Base-by-base conservation (phyloP, 2,329 filamentous ascomycete species). In the Chaetomiaceae sp. region DNA sequence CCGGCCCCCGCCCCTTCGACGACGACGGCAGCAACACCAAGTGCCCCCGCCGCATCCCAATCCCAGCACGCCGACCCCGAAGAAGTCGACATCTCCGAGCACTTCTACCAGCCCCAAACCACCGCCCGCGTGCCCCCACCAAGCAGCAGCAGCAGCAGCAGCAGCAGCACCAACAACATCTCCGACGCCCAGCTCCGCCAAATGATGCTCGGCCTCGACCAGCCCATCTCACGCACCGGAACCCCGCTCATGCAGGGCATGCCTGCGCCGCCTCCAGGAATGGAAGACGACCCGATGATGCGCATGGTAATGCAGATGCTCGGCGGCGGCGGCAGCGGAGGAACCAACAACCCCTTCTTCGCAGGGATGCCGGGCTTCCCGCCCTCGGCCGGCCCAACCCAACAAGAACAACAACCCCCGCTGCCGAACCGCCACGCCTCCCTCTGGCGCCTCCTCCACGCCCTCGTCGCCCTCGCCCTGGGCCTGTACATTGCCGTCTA, bases 291-390 rank as follows among this genome's bases (percentile, higher is more conserved):
- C 63, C 83, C 83, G 11, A 85, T 87, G 79, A 77, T 87, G 76
- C 79, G 82, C 68, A 85, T 91, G 80, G 77, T 92, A 69, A 81
- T 86, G 64, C 85, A 90, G 69, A 82, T 90, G 76, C 80, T 90
- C 74, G 73, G 73, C 44, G 72, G 61, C 21, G 68, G 65, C 21
- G 63, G 56, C 27, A 72, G 74, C 23, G 66, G 65, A 5, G 66
- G 69, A 16, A 43, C n/a, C 16, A 41, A 16, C 50, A 58, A 20
- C 55, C 54, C 38, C 46, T 69, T 71, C 11, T 27, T 49, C 2
- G 32, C 69, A n/a, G 68, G 66, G 25, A 68, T 71, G 63, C 62
- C 64, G 16, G 34, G 18, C 18, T 8, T 10, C 18, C 18, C 14
- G 20, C 36, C 16, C 20, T 40, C 18, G n/a, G 14, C 37, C 9